A percentile compares a stretch with the other conserved stretches of the same genome.
Evolutionary conservation across 2,329 filamentous ascomycete species (phyloP).

Genomic region (Tricladium varicosporioides): DNA sequence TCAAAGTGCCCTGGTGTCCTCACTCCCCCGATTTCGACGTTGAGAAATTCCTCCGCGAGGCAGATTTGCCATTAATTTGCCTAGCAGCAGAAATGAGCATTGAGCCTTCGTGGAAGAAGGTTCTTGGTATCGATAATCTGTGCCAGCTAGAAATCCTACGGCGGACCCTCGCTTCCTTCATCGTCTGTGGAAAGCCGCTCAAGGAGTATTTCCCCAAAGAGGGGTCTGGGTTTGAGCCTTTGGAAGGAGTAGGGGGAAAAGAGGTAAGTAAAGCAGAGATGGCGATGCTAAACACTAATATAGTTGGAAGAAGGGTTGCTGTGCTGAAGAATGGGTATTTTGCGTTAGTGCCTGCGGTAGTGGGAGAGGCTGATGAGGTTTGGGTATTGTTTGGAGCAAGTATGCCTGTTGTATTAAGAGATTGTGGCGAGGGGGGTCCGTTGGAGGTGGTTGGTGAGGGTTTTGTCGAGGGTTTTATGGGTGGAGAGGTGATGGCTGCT

Average conservation of each 20-base stretch:
- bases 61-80: not conserved
- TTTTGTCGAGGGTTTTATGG: not conserved
- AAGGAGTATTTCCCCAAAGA: not conserved
- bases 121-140: not conserved
- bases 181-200: not conserved
- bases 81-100: not conserved
- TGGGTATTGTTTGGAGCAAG: not conserved
- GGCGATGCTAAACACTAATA: not conserved
- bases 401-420: not conserved
- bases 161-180: not conserved
- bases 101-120: not conserved
- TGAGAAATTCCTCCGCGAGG: not conserved
- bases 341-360: not conserved
- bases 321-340: not conserved
- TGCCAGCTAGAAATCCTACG: not conserved
- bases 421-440: not conserved
- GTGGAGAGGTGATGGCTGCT: not conserved
- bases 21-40: not conserved
- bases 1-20: not conserved
- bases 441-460: not conserved
- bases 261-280: not conserved
- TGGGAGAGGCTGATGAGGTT: not conserved
- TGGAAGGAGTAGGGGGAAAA: not conserved
- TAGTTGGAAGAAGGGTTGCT: not conserved
- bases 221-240: not conserved